Base-by-base conservation (phyloP, 1,284 basidiomycete species). In the Sanghuangporus sanghuang region DNA sequence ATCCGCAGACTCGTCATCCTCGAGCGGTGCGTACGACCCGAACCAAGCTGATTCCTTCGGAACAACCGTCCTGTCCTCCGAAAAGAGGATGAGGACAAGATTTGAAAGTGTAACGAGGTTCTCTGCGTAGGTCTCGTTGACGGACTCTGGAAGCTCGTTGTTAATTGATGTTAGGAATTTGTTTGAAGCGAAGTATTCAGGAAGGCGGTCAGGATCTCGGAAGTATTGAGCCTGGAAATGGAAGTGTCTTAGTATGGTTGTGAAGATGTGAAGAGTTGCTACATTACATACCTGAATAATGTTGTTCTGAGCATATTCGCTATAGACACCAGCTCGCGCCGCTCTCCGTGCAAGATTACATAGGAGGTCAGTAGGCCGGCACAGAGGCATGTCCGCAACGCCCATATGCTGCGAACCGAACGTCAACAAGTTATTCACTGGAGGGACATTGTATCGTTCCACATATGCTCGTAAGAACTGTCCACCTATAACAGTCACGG, bases 401-500 rank as follows among this genome's bases (percentile, higher is more conserved):
- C 93, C 93, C 87, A 92, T 91, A 70, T 93, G 92, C 66, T 92
- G 90, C 12, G 88, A 86, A 53, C 91, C 90, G 71, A 93, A 92
- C 0, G 96, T 98, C 67, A 99, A 86, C 67, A 99, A 85, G 72
- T 96, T 96, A 70, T 87, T 78, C 9, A 95, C 76, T 0, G 85
- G 85, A 0, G 92, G 93, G 12, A 78, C 76, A 71, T 94, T 93
- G 75, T 91, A 94, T 55, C 87, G 81, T 73, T 98, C 92, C 16
- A 93, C 86, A 68, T 96, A 95, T 38, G 89, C 95, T 12, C 96
- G 85, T 48, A 98, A 81, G 74, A 98, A 96, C 69, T 97, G 93
- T 1, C 96, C 96, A 40, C 85, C 78, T 79, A 65, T 36, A 40
- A 67, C 39, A 50, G n/a, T 16, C 54, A 58, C 16, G 32, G 16